Base-by-base conservation (phyloP, 441 rosid genomes). In the Kokia cookei region DNA sequence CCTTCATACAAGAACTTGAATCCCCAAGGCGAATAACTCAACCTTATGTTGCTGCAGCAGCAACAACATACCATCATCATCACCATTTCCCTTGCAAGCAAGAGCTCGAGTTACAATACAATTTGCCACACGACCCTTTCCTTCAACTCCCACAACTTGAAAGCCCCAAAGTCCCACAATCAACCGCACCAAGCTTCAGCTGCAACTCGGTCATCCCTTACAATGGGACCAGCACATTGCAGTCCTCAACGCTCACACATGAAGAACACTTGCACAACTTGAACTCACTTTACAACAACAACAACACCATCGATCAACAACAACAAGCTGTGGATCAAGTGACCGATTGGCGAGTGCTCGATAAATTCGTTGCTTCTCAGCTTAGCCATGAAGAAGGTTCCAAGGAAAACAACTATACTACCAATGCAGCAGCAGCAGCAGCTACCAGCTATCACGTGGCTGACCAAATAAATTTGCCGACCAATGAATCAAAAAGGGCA, bases 351-450 rank as follows among this genome's bases (percentile, higher is more conserved):
- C 87, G 98, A 63, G 92, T 92, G 15, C 92, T 96, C 15, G 98
- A 96, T 82, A 94, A 96, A 76, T 94, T 96, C 65, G 98, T 96
- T 4, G 99, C 99, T 0, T 96, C 97, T 57, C 99, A 96, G 82
- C 87, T 96, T 12, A 92, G 98, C 82, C 91, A 92, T 48, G 99
- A 91, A 63, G 90, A 90, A 76, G 89, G 81, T 62, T 76, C 82
- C 2, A 82, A 83, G 84, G 89, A 79, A 69, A 60, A 65, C 47
- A 78, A 75, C 67, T 82, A 73, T 77, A 64, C 89, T 77, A 64
- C 89, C 15, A 80, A 76, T 82, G 82, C 85, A 9, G 42, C 40
- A 35, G 40, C 40, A 35, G 7, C 40, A 35, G 40, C 42, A 7
- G 65, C 65, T 2, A 51, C 65, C 40, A 70, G 81, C 45, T 88